Percentiles rank a stretch among this genome's conserved stretches.
Conservation (phyloP, 768 basidiomycete genomes). For the Flagelloscypha sp. region DNA sequence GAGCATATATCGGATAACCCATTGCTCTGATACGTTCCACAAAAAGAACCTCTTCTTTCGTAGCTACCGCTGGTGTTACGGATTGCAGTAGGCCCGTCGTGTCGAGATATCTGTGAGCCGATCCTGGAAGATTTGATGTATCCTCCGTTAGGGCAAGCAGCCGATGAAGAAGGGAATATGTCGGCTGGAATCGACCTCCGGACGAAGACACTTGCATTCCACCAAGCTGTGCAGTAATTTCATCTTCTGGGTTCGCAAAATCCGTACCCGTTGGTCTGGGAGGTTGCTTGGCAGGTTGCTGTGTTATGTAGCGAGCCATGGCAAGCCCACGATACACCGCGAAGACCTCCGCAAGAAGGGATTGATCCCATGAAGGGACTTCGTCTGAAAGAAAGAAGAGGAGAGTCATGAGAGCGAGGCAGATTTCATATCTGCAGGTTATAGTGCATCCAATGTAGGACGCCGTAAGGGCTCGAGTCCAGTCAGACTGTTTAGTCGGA, state of each 20-base stretch:
- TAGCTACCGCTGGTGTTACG: slow-evolving; percentile 57
- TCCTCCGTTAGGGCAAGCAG: slow-evolving; percentile 48
- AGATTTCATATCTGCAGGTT: slow-evolving; percentile 69
- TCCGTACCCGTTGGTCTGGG: slow-evolving; percentile 19
- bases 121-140: slow-evolving; percentile 41
- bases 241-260: slow-evolving; percentile 43
- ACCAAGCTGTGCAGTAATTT: slow-evolving; percentile 53
- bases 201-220: slow-evolving; percentile 64
- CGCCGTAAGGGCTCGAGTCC: slow-evolving; percentile 53
- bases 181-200: slow-evolving; percentile 38
- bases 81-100: slow-evolving; percentile 59
- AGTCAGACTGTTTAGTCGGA: slow-evolving; percentile 49
- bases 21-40: slow-evolving; percentile 60
- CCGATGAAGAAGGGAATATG: slow-evolving; percentile 55
- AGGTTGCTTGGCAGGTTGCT: slow-evolving; percentile 44
- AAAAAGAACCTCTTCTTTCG: slow-evolving; percentile 61
- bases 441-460: slow-evolving; percentile 56
- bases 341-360: slow-evolving; percentile 64
- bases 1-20: slow-evolving; percentile 52
- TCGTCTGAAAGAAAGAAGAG: slow-evolving; percentile 67
- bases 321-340: slow-evolving; percentile 74
- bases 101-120: slow-evolving; percentile 67
- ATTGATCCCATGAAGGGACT: slow-evolving; percentile 53
- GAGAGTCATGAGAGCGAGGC: slow-evolving; percentile 53
- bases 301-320: slow-evolving; percentile 54